Conservation (phyloP, 2,329 filamentous ascomycete species). For the Lachnellula hyalina region DNA sequence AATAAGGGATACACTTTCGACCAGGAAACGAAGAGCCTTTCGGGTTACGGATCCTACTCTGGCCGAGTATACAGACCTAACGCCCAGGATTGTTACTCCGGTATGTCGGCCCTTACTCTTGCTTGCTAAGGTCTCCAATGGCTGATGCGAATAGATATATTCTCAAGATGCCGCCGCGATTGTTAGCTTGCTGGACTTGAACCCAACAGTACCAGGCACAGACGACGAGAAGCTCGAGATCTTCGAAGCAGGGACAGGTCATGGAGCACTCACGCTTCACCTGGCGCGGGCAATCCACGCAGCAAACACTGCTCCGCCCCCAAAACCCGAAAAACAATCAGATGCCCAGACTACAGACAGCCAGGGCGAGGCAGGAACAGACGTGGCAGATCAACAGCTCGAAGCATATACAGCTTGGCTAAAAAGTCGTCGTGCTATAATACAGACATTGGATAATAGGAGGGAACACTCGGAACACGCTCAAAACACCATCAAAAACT, state of each 20-base stretch:
- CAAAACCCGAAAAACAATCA: constrained; percentile 25
- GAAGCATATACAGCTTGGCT: constrained; percentile 22
- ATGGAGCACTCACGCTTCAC: constrained; percentile 72
- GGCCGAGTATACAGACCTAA: constrained; percentile 66
- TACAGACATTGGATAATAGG: constrained; percentile 69
- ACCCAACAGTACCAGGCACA: constrained; percentile 60
- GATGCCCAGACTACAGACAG: neutral
- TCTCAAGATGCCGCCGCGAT: constrained; percentile 71
- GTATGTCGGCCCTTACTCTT: constrained; percentile 35
- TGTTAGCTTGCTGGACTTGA: constrained; percentile 69
- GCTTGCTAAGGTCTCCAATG: neutral
- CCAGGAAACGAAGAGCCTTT: constrained; percentile 20
- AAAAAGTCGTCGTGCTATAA: constrained; percentile 54
- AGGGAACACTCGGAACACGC: constrained; percentile 59
- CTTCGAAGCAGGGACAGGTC: constrained; percentile 80
- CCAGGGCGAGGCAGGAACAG: neutral
- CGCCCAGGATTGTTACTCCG: constrained; percentile 68
- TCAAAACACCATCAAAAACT: constrained; percentile 58
- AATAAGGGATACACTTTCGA: constrained; percentile 17
- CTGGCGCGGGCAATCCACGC: constrained; percentile 71
- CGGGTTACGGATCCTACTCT: constrained; percentile 59
- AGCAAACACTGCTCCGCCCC: constrained; percentile 54
- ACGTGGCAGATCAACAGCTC: constrained; percentile 1
- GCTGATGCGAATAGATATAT: constrained; percentile 53
- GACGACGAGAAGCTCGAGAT: constrained; percentile 56